Base-by-base conservation (phyloP, 164 flowering plant genomes). In the Vitis amurensis region DNA sequence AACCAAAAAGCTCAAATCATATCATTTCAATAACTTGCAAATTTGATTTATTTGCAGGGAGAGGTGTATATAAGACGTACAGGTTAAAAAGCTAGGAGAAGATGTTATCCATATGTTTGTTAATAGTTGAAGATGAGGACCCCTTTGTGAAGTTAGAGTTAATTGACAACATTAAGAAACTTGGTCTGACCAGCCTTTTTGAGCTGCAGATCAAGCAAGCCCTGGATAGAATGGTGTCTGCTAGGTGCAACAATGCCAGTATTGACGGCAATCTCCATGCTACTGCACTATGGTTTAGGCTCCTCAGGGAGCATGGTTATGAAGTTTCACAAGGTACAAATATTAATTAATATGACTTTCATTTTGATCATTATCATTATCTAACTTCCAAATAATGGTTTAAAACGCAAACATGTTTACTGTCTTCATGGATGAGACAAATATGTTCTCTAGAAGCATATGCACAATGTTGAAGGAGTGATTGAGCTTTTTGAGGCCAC, bases 401-500 rank as follows among this genome's bases (percentile, higher is more conserved):
- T 8, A 66, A 44, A 17, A 61, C 55, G 11, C 78, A 85, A 86
- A 80, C 53, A 63, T 76, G 6, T 80, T 81, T 8, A 44, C 37
- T 1, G 51, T 29, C 50, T 81, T 73, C 76, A 53, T 53, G 65
- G 82, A 79, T n/a, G 76, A 72, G 47, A 76, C 13, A 23, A 80
- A 79, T 10, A 19, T 50, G 29, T 81, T 78, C 71, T 52, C 30
- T 55, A 59, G 51, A 27, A 55, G 56, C 48, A 31, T 75, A 6
- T 31, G 56, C 13, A 5, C 9, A 3, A 78, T 14, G 16, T 74
- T 0, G 66, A 75, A 50, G 85, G 77, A 47, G 7, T 80, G 63
- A 27, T 81, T 0, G 77, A 77, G 76, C 78, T 82, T 69, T 48
- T 79, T 55, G 85, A 86, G 70, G 86, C 86, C 61, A 78, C 86